Conservation (phyloP, 2,329 filamentous ascomycete genomes). For the Cyphellophora europaea region DNA sequence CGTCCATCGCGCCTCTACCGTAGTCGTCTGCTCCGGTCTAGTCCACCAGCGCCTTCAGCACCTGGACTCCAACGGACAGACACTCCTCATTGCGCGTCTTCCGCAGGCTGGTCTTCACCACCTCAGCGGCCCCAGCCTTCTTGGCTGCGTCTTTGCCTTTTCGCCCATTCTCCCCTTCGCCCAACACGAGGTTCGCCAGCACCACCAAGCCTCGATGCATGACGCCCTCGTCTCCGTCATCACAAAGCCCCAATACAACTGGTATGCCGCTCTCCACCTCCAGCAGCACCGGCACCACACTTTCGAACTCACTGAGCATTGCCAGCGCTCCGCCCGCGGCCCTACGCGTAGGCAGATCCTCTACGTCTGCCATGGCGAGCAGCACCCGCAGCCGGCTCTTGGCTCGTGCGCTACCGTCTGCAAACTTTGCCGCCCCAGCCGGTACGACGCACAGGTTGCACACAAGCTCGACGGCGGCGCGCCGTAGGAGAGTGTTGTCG, state of each 20-base stretch:
- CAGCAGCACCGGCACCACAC: constrained; percentile 58
- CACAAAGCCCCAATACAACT: constrained; percentile 71
- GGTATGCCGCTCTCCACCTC: constrained; percentile 52
- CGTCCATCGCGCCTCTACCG: no score
- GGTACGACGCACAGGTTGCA: constrained; percentile 64
- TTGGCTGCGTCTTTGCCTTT: constrained; percentile 52
- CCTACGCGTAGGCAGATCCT: constrained; percentile 67
- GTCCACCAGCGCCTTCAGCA: constrained; percentile 47
- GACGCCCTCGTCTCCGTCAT: constrained; percentile 48
- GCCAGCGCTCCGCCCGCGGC: constrained; percentile 85
- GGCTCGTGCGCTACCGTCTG: constrained; percentile 52
- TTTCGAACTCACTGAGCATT: constrained; percentile 69
- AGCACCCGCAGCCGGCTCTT: constrained; percentile 71
- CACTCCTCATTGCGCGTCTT: constrained; percentile 61
- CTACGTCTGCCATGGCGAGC: constrained; percentile 76
- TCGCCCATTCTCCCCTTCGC: constrained; percentile 53
- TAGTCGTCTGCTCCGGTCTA: no score
- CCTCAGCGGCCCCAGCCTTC: constrained; percentile 54
- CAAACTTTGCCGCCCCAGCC: constrained; percentile 35
- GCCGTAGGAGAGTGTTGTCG: constrained; percentile 64
- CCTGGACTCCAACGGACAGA: constrained; percentile 60
- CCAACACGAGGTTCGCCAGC: constrained; percentile 61
- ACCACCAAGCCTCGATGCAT: constrained; percentile 64
- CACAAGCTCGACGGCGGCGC: constrained; percentile 77
- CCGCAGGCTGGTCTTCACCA: constrained; percentile 61